Evolutionary conservation across 441 rosid species (phyloP).

Genomic region (Syzygium syzygioides): DNA sequence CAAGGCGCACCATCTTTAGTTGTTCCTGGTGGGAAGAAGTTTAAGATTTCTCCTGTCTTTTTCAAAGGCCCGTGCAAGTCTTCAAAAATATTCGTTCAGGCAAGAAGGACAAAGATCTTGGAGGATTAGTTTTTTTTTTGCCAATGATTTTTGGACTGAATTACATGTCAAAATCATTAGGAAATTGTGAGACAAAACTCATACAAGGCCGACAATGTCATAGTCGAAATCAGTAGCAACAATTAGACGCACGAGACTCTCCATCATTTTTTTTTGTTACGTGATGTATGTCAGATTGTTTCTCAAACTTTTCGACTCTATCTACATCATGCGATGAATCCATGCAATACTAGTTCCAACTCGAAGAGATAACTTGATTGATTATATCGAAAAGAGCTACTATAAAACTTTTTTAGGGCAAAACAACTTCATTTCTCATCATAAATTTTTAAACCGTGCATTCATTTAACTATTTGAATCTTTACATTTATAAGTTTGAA

Average conservation of each 20-base stretch:
- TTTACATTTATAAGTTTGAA: background rate
- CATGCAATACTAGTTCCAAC: background rate
- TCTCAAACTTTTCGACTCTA: background rate
- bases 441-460: background rate
- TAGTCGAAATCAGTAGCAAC: background rate
- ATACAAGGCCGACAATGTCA: background rate
- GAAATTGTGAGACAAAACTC: background rate
- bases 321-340: background rate
- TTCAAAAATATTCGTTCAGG: conserved; percentile 6
- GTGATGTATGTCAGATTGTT: background rate
- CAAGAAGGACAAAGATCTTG: background rate
- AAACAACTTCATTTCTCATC: background rate
- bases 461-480: background rate
- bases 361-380: background rate
- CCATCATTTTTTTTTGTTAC: background rate
- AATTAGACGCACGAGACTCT: background rate
- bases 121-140: background rate
- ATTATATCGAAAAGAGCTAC: background rate
- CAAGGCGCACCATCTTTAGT: conserved; percentile 6
- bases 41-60: background rate
- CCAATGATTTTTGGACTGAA: background rate
- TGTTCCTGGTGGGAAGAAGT: conserved; percentile 13
- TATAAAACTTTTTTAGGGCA: background rate
- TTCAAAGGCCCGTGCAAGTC: conserved; percentile 37
- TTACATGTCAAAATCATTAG: background rate